Conservation (phyloP, 768 basidiomycete genomes). For the Collybiopsis luxurians region DNA sequence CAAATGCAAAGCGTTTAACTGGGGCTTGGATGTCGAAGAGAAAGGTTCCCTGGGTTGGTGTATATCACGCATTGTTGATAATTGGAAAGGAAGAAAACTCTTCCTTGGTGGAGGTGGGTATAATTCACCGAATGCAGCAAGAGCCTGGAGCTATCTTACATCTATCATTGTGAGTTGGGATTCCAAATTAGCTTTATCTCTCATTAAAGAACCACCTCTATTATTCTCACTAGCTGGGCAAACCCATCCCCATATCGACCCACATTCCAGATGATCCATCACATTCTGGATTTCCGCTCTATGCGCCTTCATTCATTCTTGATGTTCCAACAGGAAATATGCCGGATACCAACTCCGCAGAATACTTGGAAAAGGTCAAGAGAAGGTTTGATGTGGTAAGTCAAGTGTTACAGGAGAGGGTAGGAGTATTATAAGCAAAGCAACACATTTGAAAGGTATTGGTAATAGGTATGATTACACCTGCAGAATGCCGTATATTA, state of each 20-base stretch:
- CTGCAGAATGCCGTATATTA: too few relatives aligned
- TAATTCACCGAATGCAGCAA: conserved; percentile 75
- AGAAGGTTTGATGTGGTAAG: conserved; percentile 34
- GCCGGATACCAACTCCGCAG: conserved; percentile 68
- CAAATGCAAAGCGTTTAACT: conserved; percentile 63
- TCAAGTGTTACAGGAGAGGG: conserved; percentile 19
- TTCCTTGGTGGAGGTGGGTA: conserved; percentile 90
- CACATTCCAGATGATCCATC: conserved; percentile 59
- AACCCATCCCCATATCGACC: conserved; percentile 53
- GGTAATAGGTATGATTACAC: too few relatives aligned
- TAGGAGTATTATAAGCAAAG: too few relatives aligned
- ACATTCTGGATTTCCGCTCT: conserved; percentile 67
- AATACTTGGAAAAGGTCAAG: conserved; percentile 49
- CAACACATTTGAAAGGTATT: too few relatives aligned
- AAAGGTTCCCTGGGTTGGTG: conserved; percentile 74
- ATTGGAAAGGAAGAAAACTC: conserved; percentile 61
- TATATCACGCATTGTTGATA: conserved; percentile 44
- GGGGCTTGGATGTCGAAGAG: conserved; percentile 33
- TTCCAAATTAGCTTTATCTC: not conserved
- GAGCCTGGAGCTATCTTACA: conserved; percentile 85
- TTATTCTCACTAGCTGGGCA: conserved; percentile 42
- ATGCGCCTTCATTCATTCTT: conserved; percentile 78
- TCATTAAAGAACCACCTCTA: too few relatives aligned
- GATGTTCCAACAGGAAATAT: conserved; percentile 73
- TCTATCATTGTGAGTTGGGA: conserved; percentile 57